Base-by-base conservation (phyloP, 2,329 filamentous ascomycete genomes). In the Paracorniculantispora psalliotae region DNA sequence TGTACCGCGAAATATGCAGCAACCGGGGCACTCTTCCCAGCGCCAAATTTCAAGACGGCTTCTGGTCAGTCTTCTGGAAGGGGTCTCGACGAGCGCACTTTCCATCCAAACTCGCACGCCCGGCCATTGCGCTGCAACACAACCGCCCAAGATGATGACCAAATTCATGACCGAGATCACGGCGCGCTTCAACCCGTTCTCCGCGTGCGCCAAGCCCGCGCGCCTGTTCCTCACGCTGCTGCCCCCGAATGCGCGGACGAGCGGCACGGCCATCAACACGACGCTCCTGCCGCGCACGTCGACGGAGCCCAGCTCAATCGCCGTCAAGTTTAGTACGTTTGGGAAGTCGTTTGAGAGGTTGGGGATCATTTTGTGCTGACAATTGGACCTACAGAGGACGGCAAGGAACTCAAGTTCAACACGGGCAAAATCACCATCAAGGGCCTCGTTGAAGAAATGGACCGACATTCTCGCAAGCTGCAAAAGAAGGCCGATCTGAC, bases 161-260 rank as follows among this genome's bases (percentile, higher is more conserved):
- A 86, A 87, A 71, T 94, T 91, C 79, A 84, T 96, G 73, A 93
- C 92, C 72, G 85, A 91, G 72, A 86, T 97, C 68, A 86, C 83
- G 68, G 88, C 91, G 64, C 86, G 85, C 72, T 97, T 97, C 85
- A 96, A 96, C 76, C 93, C 94, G 41, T 97, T 97, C 83, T 89
- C 86, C 28, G 76, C 82, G 25, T 81, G 83, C 71, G 87, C 91
- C 63, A 92, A 91, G 70, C 88, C 92, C 25, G 92, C 91, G 41
- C 88, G 94, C 46, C 81, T 96, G 54, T 94, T 97, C 75, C 90
- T 97, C 65, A 88, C 90, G 33, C 82, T 89, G 63, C 85, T 99
- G 33, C 91, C 93, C 10, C 84, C 92, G 44, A 86, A 88, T 68
- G 92, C 92, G 61, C 86, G 92, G 57, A 77, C 80, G 59, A 81